These are phyloP conservation scores for Wallacemonas sp. DNA, from an alignment of 208 protist genomes.

Conservation along the genomic window DNA sequence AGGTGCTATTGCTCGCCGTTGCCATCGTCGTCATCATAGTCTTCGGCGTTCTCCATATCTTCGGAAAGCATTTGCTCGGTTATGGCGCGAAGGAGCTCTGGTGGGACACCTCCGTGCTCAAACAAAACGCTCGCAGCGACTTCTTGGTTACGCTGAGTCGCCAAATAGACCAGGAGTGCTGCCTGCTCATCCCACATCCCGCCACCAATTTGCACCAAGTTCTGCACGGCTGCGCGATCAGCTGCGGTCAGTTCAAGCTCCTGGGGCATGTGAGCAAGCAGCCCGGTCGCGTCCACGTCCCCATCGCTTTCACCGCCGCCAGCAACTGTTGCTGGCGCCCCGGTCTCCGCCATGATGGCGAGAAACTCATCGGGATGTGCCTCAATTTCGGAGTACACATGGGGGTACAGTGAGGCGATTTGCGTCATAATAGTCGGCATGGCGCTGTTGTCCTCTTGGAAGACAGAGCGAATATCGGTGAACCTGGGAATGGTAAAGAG, in stretches of 20 bases:
- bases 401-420: slow-evolving; percentile 66
- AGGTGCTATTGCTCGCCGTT: neutral
- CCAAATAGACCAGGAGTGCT: slow-evolving; percentile 73
- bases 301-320: neutral
- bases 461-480: slow-evolving; percentile 61
- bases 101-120: slow-evolving; percentile 59
- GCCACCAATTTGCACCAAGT: slow-evolving; percentile 75
- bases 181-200: slow-evolving; percentile 78
- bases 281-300: slow-evolving; percentile 13
- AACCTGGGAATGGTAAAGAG: slow-evolving; percentile 76
- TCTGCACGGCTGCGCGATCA: slow-evolving; percentile 50
- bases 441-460: slow-evolving; percentile 56
- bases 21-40: slow-evolving; percentile 19
- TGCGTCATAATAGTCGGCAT: slow-evolving; percentile 67
- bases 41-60: slow-evolving; percentile 24
- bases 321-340: slow-evolving; percentile 9
- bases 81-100: slow-evolving; percentile 45
- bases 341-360: slow-evolving; percentile 61
- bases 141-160: slow-evolving; percentile 67
- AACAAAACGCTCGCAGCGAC: slow-evolving; percentile 80
- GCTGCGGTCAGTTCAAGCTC: slow-evolving; percentile 40
- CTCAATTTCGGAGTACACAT: slow-evolving; percentile 63
- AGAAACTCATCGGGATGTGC: slow-evolving; percentile 69
- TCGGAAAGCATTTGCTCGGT: slow-evolving; percentile 20
- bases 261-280: neutral